These are phyloP conservation scores for Fraxinus floribunda DNA, from an alignment of 305 asterid species.

Conservation along the genomic window DNA sequence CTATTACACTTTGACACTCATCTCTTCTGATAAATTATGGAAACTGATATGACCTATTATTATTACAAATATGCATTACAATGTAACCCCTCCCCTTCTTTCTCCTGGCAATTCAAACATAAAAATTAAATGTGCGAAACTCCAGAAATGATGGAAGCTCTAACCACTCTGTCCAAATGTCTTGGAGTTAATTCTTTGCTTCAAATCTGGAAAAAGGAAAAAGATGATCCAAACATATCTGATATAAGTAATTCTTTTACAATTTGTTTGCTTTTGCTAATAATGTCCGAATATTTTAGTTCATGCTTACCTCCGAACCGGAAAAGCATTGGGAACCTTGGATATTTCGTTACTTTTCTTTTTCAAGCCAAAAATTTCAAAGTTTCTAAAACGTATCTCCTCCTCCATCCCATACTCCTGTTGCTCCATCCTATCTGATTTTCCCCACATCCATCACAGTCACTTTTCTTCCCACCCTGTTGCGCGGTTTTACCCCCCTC, in stretches of 20 bases:
- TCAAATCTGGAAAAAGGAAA: not conserved
- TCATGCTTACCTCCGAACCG: not conserved
- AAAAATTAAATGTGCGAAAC: not conserved
- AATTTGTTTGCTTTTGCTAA: not conserved
- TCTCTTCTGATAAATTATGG: not conserved
- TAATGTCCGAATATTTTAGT: not conserved
- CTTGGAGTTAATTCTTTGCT: not conserved
- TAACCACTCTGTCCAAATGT: not conserved
- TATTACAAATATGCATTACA: not conserved
- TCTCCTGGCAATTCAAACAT: not conserved
- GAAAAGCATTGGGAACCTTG: not conserved
- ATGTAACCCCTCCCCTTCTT: not conserved
- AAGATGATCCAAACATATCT: not conserved
- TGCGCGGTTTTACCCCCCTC: not conserved
- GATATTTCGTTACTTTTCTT: not conserved
- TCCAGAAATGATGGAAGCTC: not conserved
- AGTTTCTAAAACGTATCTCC: not conserved
- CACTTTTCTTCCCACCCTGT: not conserved
- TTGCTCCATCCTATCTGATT: not conserved
- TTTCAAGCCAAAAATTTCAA: not conserved
- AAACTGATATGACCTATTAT: not conserved
- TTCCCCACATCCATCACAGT: not conserved
- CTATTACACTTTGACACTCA: not conserved
- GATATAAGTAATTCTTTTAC: not conserved
- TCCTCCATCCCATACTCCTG: not conserved